phyloP scores from a whole-genome alignment of 495 filamentous ascomycete genomes.

The Neurospora sp. region DNA sequence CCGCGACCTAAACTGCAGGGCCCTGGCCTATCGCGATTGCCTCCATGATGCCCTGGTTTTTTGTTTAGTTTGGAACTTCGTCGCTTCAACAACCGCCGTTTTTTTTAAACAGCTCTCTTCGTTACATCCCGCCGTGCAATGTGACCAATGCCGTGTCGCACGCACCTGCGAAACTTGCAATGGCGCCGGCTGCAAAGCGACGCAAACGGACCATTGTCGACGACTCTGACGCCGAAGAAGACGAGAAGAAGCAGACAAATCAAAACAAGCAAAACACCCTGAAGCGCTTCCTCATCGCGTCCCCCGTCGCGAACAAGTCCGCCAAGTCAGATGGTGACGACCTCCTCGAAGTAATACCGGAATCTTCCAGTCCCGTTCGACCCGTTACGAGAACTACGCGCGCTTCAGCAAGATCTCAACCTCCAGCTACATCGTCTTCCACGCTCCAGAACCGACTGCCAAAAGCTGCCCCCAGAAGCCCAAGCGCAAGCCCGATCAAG shows the following conservation, averaged over 20 bases:
- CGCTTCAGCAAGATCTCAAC: slow-evolving; percentile 8
- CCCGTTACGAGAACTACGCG: slow-evolving; percentile 17
- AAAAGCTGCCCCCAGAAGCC: slow-evolving; percentile 21
- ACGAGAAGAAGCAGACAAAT: slow-evolving; percentile 15
- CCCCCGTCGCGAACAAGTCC: slow-evolving; percentile 23
- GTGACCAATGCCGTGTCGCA: slow-evolving; percentile 15
- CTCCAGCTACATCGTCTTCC: slow-evolving; percentile 5
- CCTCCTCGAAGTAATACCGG: slow-evolving; percentile 7
- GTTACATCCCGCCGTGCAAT: slow-evolving; percentile 1
- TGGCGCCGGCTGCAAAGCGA: slow-evolving; percentile 48
- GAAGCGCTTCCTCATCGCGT: slow-evolving; percentile 32
- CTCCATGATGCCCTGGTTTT: not conserved
- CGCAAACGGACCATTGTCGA: slow-evolving; percentile 36
- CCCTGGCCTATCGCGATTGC: not conserved
- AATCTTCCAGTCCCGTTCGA: slow-evolving; percentile 25
- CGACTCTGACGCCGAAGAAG: slow-evolving; percentile 22
- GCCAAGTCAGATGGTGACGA: not conserved
- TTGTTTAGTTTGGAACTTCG: not conserved
- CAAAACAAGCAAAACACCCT: slow-evolving; percentile 26
- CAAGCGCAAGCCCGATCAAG: slow-evolving; percentile 44
- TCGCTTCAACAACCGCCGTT: not conserved
- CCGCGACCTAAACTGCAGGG: no score
- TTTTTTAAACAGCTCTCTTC: not conserved
- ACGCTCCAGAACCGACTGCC: slow-evolving; percentile 4
- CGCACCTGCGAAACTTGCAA: slow-evolving; percentile 18